These are phyloP conservation scores for Backusella macrospora DNA, from an alignment of 192 early-diverging fungal genomes.

Conservation along the genomic window DNA sequence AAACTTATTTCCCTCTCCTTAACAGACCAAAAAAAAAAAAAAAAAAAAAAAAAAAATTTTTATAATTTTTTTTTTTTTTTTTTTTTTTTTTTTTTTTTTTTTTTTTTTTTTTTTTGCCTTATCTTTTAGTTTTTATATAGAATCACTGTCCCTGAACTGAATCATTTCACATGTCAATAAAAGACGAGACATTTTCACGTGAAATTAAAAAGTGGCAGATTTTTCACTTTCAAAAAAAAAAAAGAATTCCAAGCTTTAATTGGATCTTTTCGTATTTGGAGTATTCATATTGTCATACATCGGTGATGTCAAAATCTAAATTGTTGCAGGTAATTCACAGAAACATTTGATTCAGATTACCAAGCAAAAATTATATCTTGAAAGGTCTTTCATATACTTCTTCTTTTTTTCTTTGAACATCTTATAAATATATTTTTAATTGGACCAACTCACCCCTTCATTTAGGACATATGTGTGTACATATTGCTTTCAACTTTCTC, in stretches of 20 bases:
- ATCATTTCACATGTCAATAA: slow-evolving; percentile 6
- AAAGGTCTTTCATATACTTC: not conserved
- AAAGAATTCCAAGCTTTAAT: not conserved
- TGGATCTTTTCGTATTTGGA: not conserved
- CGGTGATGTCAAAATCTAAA: slow-evolving; percentile 11
- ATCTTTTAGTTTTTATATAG: not conserved
- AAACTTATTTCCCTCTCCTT: too few species aligned
- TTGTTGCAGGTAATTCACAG: not conserved
- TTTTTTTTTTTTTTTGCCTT: too few species aligned
- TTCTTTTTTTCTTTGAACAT: not conserved
- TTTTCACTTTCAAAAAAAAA: not conserved
- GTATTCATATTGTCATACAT: too few species aligned
- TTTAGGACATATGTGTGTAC: not conserved
- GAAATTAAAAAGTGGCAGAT: slow-evolving; percentile 2
- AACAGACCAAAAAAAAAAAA: too few species aligned
- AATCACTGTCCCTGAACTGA: not conserved
- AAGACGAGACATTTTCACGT: not conserved
- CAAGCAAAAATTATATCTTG: not conserved
- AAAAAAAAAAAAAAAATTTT: too few species aligned
- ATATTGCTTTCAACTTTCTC: not conserved
- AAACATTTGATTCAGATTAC: slow-evolving; percentile 10
- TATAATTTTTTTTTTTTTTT: too few species aligned
- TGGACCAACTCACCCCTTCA: too few species aligned
- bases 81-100: too few species aligned
- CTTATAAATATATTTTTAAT: not conserved